Base-by-base conservation (phyloP, 805 yeast genomes). In the Tetrapisispora phaffii region DNA sequence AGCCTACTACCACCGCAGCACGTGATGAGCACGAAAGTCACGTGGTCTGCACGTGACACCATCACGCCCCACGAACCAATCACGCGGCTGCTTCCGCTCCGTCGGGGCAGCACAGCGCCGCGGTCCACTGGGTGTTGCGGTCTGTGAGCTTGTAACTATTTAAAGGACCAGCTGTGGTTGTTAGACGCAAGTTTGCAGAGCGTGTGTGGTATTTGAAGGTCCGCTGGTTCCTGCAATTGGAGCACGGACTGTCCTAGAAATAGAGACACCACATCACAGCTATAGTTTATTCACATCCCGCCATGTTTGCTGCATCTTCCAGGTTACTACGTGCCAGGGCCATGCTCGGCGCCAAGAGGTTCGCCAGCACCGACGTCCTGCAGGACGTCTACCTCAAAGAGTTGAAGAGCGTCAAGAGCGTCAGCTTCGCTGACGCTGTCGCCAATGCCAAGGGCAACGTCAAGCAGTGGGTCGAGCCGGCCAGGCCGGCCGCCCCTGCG, bases 351-450 rank as follows among this genome's bases (percentile, higher is more conserved):
- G 26, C 34, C 21, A 34, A 21, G 12, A 35, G 45, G n/a, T 23
- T 63, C 50, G 63, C 59, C 38, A 63, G 67, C 57, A 55, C 55
- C 50, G 69, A 89, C 75, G 72, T 84, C 63, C 68, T 89, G 62
- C 76, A 85, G 66, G 96, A 89, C 55, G 76, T 89, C 57, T 89
- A 89, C 74, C 70, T 90, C 62, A 79, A 76, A 66, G 95, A 89
- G 69, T 73, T 93, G 69, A 85, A 82, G 73, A 78, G 79, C 50
- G 89, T 85, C 80, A 87, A 88, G 10, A 22, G 37, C 5, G 20
- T 36, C 75, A 89, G 96, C 63, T 76, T 82, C 48, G 79, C 87
- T 49, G 63, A 69, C 83, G 47, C 78, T 84, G 48, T 72, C 76
- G 23, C 45, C 3, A 95, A 85, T 55, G 82, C 90, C 50, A 87